Percentiles rank a stretch among this genome's conserved stretches.
Conservation (phyloP, 805 yeast genomes). For the Wickerhamiella brachini region DNA sequence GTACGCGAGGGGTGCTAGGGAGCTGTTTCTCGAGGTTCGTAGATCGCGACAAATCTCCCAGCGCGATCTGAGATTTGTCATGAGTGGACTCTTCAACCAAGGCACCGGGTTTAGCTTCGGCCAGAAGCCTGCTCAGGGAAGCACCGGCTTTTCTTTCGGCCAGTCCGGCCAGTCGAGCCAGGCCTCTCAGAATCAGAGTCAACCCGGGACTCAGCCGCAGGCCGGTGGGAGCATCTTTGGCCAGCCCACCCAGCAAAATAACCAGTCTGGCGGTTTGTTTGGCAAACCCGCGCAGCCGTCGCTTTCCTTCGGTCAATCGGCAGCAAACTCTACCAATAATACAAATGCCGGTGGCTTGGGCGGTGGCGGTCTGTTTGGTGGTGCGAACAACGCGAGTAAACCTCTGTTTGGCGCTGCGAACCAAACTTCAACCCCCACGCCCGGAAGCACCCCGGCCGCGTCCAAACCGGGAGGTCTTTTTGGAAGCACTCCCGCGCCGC, state of each 20-base stretch:
- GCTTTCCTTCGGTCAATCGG: not conserved
- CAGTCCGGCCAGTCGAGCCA: not conserved
- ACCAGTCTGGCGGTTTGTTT: conserved; percentile 1
- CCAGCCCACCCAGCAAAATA: not conserved
- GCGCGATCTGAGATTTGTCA: not conserved
- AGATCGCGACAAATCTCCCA: no score
- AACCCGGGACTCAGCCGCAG: not conserved
- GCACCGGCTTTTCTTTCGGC: not conserved
- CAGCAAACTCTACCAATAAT: not conserved
- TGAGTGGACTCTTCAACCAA: not conserved
- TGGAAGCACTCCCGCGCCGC: not conserved
- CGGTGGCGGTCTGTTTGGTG: not conserved
- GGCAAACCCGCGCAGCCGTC: conserved; percentile 1
- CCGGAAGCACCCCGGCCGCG: not conserved
- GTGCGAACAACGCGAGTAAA: not conserved
- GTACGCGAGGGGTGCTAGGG: no score
- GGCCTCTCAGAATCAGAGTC: not conserved
- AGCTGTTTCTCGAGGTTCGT: no score
- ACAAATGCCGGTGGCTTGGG: not conserved
- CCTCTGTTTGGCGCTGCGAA: conserved; percentile 3
- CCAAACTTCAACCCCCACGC: not conserved
- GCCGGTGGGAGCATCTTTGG: conserved; percentile 4
- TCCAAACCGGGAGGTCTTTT: not conserved
- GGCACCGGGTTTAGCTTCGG: not conserved
- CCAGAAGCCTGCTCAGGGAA: not conserved